These are phyloP conservation scores for Diplodia intermedia DNA, from an alignment of 2,329 filamentous ascomycete species.

Conservation along the genomic window DNA sequence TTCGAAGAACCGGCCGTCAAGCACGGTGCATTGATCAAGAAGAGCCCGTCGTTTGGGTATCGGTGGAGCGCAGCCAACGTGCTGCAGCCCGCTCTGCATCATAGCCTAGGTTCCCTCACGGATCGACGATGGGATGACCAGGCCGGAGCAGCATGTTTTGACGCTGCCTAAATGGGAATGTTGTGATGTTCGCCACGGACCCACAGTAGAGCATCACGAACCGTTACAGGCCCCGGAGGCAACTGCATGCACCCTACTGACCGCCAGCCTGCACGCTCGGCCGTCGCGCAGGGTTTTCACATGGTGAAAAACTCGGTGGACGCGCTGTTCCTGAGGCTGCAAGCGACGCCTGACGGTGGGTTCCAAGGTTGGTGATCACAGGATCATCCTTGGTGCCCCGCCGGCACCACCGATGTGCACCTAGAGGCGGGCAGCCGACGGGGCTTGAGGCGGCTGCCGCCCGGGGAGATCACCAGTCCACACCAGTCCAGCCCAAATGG, in stretches of 20 bases:
- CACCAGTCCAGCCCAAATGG: slow-evolving; percentile 9
- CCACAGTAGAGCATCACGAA: slow-evolving; percentile 6
- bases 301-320: not conserved
- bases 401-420: slow-evolving; percentile 20
- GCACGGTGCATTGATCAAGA: slow-evolving; percentile 3
- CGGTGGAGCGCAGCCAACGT: slow-evolving; percentile 1
- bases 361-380: slow-evolving; percentile 12
- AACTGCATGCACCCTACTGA: not conserved
- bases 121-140: slow-evolving; percentile 14
- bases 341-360: not conserved
- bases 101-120: not conserved
- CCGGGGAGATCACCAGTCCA: slow-evolving; percentile 25
- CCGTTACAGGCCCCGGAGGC: not conserved
- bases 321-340: slow-evolving; percentile 18
- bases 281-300: slow-evolving; percentile 6
- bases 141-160: slow-evolving; percentile 13
- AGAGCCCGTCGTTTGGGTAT: not conserved
- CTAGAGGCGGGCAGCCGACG: slow-evolving; percentile 16
- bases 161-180: not conserved
- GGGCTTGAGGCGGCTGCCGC: slow-evolving; percentile 17
- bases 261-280: slow-evolving; percentile 1
- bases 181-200: slow-evolving; percentile 25
- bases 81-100: slow-evolving; percentile 7
- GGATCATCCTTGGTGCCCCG: slow-evolving; percentile 23
- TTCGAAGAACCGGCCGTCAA: not conserved